Evolutionary conservation across 108 stramenopile species (phyloP).

Genomic region (Asterionellopsis glacialis): DNA sequence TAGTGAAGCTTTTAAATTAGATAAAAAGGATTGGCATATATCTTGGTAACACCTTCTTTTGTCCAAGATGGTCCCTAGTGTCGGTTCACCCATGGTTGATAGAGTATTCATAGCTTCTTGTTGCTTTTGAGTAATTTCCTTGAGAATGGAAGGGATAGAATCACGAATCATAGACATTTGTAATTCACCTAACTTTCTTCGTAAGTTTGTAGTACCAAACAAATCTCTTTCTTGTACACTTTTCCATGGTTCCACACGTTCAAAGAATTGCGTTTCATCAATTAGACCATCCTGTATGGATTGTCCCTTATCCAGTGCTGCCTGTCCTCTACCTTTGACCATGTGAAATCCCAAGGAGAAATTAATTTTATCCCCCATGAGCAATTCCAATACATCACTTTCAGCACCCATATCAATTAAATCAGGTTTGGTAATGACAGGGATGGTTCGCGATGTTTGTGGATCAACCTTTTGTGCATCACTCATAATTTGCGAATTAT

Average conservation of each 20-base stretch:
- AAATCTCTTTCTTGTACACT: constrained; percentile 28
- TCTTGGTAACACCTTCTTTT: constrained; percentile 45
- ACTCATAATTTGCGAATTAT: constrained; percentile 74
- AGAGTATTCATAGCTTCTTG: constrained; percentile 15
- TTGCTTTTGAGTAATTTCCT: constrained; percentile 27
- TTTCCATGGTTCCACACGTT: constrained; percentile 48
- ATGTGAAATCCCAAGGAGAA: constrained; percentile 53
- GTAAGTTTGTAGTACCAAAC: constrained; percentile 44
- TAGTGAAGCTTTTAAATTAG: constrained; percentile 24
- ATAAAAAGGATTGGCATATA: constrained; percentile 20
- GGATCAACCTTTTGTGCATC: constrained; percentile 60
- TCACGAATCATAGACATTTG: constrained; percentile 44
- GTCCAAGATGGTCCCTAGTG: constrained; percentile 20
- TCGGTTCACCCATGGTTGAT: constrained; percentile 18
- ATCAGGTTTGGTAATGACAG: constrained; percentile 90
- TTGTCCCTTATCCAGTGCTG: constrained; percentile 33
- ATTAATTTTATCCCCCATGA: constrained; percentile 35
- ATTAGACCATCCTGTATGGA: constrained; percentile 34
- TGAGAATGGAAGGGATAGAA: constrained; percentile 35
- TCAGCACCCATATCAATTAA: constrained; percentile 70
- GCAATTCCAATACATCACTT: constrained; percentile 34
- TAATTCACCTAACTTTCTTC: constrained; percentile 38
- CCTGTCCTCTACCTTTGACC: constrained; percentile 66
- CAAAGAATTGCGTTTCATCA: constrained; percentile 48
- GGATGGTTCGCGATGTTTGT: constrained; percentile 65